Percentiles rank a stretch among this genome's conserved stretches.
phyloP scores from a whole-genome alignment of 495 filamentous ascomycete genomes.

The Lineolata rhizophorae region DNA sequence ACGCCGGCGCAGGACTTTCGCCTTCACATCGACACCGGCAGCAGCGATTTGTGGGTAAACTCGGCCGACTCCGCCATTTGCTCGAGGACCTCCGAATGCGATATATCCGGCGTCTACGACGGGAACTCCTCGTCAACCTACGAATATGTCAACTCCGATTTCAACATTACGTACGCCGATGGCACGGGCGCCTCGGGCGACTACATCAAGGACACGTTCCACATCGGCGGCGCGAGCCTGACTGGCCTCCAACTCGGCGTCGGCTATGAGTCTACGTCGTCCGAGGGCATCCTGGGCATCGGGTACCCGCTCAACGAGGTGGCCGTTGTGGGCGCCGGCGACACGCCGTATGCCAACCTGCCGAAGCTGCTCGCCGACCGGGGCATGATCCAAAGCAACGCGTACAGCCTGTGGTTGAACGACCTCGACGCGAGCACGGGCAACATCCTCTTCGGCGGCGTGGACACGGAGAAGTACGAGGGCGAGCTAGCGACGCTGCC shows the following conservation, averaged over 20 bases:
- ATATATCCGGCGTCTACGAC: conserved; percentile 23
- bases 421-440: conserved; percentile 48
- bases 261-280: conserved; percentile 48
- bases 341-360: conserved; percentile 51
- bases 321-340: conserved; percentile 37
- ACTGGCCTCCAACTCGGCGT: conserved; percentile 64
- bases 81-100: conserved; percentile 13
- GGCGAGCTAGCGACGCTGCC: conserved; percentile 57
- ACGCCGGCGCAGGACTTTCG: conserved; percentile 22
- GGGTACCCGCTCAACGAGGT: conserved; percentile 76
- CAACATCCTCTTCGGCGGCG: conserved; percentile 75
- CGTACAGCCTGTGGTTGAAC: conserved; percentile 81
- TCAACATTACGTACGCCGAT: conserved; percentile 87
- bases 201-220: conserved; percentile 62
- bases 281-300: conserved; percentile 72
- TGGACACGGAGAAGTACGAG: conserved; percentile 60
- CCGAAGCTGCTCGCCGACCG: conserved; percentile 50
- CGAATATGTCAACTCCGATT: conserved; percentile 48
- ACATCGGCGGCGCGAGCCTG: conserved; percentile 39
- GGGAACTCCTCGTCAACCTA: conserved; percentile 69
- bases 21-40: conserved; percentile 32
- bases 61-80: conserved; percentile 42
- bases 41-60: conserved; percentile 81
- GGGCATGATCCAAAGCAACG: conserved; percentile 51
- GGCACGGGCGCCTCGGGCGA: conserved; percentile 60